Percentiles rank a stretch among this genome's conserved stretches.
Evolutionary conservation across 208 protist species (phyloP).

Genomic region (Crithidia expoeki): DNA sequence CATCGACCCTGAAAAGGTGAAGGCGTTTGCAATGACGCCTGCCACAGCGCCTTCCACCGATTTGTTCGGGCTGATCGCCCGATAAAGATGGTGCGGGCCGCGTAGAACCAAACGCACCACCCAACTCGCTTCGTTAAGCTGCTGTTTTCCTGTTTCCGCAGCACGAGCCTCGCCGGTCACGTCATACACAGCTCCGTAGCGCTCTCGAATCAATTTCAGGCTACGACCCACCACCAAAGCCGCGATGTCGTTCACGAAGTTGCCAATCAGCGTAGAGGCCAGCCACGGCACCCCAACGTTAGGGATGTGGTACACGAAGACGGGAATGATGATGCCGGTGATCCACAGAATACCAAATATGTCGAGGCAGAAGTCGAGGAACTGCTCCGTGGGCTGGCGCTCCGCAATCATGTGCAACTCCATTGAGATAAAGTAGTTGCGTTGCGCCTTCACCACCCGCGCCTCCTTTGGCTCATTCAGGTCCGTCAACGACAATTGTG

Average conservation of each 20-base stretch:
- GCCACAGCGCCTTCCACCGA: slow-evolving; percentile 82
- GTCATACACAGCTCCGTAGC: slow-evolving; percentile 36
- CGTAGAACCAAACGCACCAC: slow-evolving; percentile 32
- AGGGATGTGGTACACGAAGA: slow-evolving; percentile 61
- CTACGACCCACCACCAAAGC: slow-evolving; percentile 70
- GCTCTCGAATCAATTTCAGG: slow-evolving; percentile 27
- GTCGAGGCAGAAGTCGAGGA: slow-evolving; percentile 85
- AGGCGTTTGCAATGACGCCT: slow-evolving; percentile 58
- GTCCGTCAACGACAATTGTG: slow-evolving; percentile 8
- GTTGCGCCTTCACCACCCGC: slow-evolving; percentile 35
- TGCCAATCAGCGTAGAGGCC: slow-evolving; percentile 57
- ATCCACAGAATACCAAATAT: slow-evolving; percentile 87
- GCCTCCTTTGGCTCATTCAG: slow-evolving; percentile 11
- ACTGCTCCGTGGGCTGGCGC: slow-evolving; percentile 68
- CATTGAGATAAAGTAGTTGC: slow-evolving; percentile 53
- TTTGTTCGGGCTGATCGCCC: slow-evolving; percentile 88
- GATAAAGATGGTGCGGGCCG: slow-evolving; percentile 62
- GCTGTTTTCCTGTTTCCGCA: slow-evolving; percentile 12
- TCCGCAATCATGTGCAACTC: slow-evolving; percentile 66
- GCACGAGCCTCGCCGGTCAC: slow-evolving; percentile 11
- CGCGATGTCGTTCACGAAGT: slow-evolving; percentile 84
- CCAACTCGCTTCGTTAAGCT: slow-evolving; percentile 20
- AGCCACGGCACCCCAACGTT: slow-evolving; percentile 62
- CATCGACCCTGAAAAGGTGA: slow-evolving; percentile 59
- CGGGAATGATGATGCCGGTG: slow-evolving; percentile 48